These are phyloP conservation scores for Nicotiana tomentosiformis DNA, from an alignment of 257 asterid genomes.

Conservation along the genomic window DNA sequence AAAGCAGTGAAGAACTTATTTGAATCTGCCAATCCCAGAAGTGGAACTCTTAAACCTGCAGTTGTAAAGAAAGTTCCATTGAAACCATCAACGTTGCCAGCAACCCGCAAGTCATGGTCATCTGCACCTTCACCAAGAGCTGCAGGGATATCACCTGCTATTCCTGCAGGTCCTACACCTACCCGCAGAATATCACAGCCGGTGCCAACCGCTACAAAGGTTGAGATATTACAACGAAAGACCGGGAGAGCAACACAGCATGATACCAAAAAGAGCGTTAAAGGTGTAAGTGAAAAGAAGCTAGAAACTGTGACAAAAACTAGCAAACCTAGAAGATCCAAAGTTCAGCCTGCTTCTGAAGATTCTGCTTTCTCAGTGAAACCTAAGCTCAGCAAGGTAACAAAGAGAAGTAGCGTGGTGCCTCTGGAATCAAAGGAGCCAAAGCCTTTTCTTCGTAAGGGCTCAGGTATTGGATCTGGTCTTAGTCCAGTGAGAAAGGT, in stretches of 20 bases:
- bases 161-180: conserved; percentile 41
- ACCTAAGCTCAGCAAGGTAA: conserved; percentile 29
- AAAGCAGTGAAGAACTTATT: too few species aligned
- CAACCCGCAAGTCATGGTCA: conserved; percentile 85
- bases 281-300: conserved; percentile 44
- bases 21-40: too few species aligned
- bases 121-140: conserved; percentile 62
- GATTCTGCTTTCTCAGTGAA: conserved; percentile 45
- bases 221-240: conserved; percentile 45
- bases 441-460: conserved; percentile 86
- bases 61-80: conserved; percentile 46
- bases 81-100: conserved; percentile 61
- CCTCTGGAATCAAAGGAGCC: conserved; percentile 61
- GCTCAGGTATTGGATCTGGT: conserved; percentile 50
- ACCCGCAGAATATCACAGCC: conserved; percentile 63
- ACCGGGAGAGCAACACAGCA: conserved; percentile 24
- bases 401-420: too few species aligned
- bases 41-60: conserved; percentile 20
- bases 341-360: conserved; percentile 42
- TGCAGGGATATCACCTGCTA: conserved; percentile 53
- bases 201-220: conserved; percentile 42
- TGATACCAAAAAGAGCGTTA: conserved; percentile 41
- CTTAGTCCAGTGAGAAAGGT: conserved; percentile 39
- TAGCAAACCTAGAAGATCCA: conserved; percentile 44
- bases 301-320: conserved; percentile 44